Evolutionary conservation across 768 basidiomycete genomes (phyloP).

Genomic region (Tricholoma furcatifolium): DNA sequence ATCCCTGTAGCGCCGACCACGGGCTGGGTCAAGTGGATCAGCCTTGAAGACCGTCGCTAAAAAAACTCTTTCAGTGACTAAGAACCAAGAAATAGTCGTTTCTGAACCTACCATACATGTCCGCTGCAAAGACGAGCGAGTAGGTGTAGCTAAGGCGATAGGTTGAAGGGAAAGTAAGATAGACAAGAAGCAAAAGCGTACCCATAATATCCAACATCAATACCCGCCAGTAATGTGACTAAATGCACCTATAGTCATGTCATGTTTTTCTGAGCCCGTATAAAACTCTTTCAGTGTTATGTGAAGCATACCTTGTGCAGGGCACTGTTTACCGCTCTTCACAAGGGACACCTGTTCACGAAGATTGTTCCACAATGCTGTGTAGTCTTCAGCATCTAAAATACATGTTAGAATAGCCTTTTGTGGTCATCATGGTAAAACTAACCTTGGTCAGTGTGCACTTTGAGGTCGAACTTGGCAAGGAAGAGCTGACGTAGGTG

Average conservation of each 20-base stretch:
- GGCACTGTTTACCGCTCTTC: slow-evolving; percentile 52
- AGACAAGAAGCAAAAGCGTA: slow-evolving; percentile 16
- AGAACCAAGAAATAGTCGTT: background rate
- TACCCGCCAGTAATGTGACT: slow-evolving; percentile 79
- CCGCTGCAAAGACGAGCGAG: slow-evolving; percentile 62
- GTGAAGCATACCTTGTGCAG: slow-evolving; percentile 57
- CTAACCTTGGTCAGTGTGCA: slow-evolving; percentile 68
- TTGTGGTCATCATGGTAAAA: background rate
- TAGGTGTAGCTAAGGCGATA: slow-evolving; percentile 53
- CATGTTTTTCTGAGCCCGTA: background rate
- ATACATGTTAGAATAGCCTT: background rate
- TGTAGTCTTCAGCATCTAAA: slow-evolving; percentile 65
- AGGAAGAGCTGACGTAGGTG: slow-evolving; percentile 86
- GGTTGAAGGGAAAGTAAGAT: background rate
- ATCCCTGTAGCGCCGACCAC: slow-evolving; percentile 69
- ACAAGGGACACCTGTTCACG: slow-evolving; percentile 71
- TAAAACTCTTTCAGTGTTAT: background rate
- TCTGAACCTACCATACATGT: slow-evolving; percentile 49
- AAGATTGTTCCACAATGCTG: slow-evolving; percentile 75
- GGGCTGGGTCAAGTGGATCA: slow-evolving; percentile 68
- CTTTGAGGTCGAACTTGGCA: slow-evolving; percentile 73
- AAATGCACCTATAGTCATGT: slow-evolving; percentile 58
- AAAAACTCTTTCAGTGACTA: background rate
- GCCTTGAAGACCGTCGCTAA: slow-evolving; percentile 74
- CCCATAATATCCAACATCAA: slow-evolving; percentile 69